Percentiles rank a stretch among this genome's conserved stretches.
Evolutionary conservation across 1,139 yeast genomes (phyloP).

Genomic region (Hyphopichia buzzinii): DNA sequence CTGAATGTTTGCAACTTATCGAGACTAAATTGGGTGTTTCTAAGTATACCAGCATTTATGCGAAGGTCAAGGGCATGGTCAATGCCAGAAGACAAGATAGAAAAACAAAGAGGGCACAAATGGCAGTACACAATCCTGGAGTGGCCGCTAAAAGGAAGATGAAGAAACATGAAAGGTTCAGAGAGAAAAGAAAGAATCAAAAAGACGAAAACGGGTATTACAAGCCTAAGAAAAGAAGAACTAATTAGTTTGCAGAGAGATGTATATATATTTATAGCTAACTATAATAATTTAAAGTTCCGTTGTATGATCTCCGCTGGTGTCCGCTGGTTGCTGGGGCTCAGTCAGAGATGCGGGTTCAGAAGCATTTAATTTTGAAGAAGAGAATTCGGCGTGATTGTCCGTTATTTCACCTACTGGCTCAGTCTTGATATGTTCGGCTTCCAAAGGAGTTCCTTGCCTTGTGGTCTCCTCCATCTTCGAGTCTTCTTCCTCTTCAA

Average conservation of each 20-base stretch:
- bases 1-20: conserved; percentile 68
- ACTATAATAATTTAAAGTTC: too few relatives aligned
- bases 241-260: conserved; percentile 8
- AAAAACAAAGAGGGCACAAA: conserved; percentile 69
- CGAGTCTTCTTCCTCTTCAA: conserved; percentile 6
- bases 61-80: conserved; percentile 62
- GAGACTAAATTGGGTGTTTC: conserved; percentile 73
- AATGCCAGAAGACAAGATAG: conserved; percentile 70
- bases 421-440: background rate
- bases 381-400: too few relatives aligned
- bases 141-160: conserved; percentile 73
- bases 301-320: too few relatives aligned
- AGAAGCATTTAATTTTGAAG: too few relatives aligned
- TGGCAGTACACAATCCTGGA: conserved; percentile 80
- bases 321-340: too few relatives aligned
- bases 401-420: too few relatives aligned
- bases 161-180: conserved; percentile 68
- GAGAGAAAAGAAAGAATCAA: conserved; percentile 73
- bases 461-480: conserved; percentile 16
- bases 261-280: conserved; percentile 7
- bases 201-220: conserved; percentile 79
- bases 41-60: conserved; percentile 61
- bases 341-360: too few relatives aligned
- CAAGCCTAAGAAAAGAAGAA: conserved; percentile 58
- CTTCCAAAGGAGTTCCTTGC: conserved; percentile 4